Conservation (phyloP, 768 basidiomycete species). For the Russula earlei region DNA sequence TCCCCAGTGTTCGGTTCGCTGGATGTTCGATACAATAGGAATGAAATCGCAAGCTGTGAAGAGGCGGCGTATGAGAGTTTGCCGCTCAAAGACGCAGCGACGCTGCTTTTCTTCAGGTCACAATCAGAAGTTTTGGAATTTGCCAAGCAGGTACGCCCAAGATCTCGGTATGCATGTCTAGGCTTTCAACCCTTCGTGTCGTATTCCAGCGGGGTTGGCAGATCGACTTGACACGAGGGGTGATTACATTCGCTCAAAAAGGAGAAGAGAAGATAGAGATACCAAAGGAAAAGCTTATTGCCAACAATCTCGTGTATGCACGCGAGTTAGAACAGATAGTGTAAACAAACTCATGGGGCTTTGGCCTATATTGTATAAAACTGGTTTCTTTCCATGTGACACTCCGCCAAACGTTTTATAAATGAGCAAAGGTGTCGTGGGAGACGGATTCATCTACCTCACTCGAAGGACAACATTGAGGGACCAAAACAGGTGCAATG, state of each 20-base stretch:
- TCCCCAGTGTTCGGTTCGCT: background rate
- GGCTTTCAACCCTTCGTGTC: background rate
- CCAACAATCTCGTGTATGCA: constrained; percentile 69
- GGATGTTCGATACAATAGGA: constrained; percentile 36
- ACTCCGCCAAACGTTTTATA: background rate
- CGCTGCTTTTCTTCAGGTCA: constrained; percentile 82
- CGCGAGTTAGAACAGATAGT: constrained; percentile 89
- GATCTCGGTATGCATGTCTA: background rate
- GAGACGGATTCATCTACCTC: background rate
- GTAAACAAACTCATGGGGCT: constrained; percentile 28
- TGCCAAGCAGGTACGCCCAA: constrained; percentile 56
- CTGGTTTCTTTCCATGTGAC: constrained; percentile 22
- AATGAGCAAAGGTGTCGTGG: background rate
- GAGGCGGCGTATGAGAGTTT: constrained; percentile 89
- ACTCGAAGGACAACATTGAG: background rate
- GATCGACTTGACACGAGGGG: constrained; percentile 58
- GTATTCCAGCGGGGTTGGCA: constrained; percentile 68
- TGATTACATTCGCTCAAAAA: constrained; percentile 73
- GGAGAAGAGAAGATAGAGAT: constrained; percentile 78
- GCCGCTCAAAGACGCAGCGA: constrained; percentile 82
- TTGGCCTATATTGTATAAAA: constrained; percentile 4
- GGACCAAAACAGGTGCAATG: background rate
- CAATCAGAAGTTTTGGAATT: constrained; percentile 77
- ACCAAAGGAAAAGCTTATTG: constrained; percentile 75
- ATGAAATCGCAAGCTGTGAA: constrained; percentile 95